Evolutionary conservation across 768 basidiomycete genomes (phyloP).

Genomic region (Leccinum subgranulosum): DNA sequence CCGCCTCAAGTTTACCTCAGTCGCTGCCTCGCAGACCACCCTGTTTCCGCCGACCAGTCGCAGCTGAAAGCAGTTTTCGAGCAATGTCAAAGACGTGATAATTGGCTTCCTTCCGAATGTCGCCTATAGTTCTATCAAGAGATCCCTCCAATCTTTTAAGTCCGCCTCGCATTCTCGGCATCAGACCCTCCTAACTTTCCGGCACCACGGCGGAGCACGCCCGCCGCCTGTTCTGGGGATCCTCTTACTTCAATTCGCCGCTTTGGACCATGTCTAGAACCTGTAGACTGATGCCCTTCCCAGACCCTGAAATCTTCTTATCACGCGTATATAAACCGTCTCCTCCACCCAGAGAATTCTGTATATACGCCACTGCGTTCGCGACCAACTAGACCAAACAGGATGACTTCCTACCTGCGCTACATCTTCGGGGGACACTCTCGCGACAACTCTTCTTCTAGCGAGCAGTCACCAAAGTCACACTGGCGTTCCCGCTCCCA

Average conservation of each 20-base stretch:
- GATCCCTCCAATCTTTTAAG: constrained; percentile 16
- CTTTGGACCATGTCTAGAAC: constrained; percentile 24
- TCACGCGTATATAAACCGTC: constrained; percentile 27
- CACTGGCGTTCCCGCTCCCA: constrained; percentile 43
- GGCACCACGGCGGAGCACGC: constrained; percentile 9
- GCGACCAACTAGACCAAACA: constrained; percentile 18
- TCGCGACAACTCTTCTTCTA: constrained; percentile 24
- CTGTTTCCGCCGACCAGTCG: constrained; percentile 5
- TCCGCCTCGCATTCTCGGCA: constrained; percentile 18
- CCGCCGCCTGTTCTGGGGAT: constrained; percentile 30
- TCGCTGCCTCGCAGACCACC: constrained; percentile 11
- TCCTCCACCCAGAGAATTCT: constrained; percentile 12
- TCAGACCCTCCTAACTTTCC: constrained; percentile 16
- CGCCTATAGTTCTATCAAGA: constrained; percentile 1
- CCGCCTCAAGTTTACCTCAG: constrained; percentile 31
- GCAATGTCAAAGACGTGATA: constrained; percentile 34
- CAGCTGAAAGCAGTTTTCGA: constrained; percentile 6
- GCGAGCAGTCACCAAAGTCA: constrained; percentile 35
- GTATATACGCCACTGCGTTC: constrained; percentile 14
- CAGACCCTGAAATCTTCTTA: constrained; percentile 23
- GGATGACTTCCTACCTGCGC: constrained; percentile 52
- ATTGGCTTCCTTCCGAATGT: constrained; percentile 7
- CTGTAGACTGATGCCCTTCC: constrained; percentile 6
- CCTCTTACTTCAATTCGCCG: constrained; percentile 32
- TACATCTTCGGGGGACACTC: constrained; percentile 40